Evolutionary conservation across 345 rosid species (phyloP), one percentile per base, ranked within the genome.

Genomic region (Ricinus communis): DNA sequence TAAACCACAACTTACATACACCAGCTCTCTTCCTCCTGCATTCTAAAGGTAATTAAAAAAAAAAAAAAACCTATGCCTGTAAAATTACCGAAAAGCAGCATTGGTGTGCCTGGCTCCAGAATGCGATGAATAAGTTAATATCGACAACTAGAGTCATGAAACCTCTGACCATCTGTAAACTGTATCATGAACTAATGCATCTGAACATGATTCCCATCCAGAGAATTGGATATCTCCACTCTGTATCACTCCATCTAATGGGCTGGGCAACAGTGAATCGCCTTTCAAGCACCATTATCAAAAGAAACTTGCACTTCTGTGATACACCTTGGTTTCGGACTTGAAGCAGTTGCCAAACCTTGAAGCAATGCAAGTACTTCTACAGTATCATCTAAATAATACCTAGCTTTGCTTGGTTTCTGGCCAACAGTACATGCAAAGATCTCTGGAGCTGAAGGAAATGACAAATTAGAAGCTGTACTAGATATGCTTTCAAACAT

Each of bases 371-470:
- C 73, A 28, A 72, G 45, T 8, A 77, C 73, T 3, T 77, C 80
- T 31, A 38, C 49, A 1, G 73, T 72, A 38, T 77, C 76, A 15
- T 77, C 80, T 3, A 77, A 36, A 62, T 77, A 77, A 68, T 77
- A 77, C 68, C 65, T 72, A 41, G 80, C 80, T 47, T 77, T 77
- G 76, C 80, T 77, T 15, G 80, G 80, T 49, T 77, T 77, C 45
- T 72, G 80, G 41, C 80, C 76, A 10, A 77, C 80, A 13, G 80
- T 77, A 62, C 80, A 77, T 18, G 80, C 76, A 49, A 77, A 77
- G 11, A 68, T 62, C 53, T 63, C 76, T 3, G 80, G 80, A 30
- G 41, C 61, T 21, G 69, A 25, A 46, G 58, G 40, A 38, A 60
- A 62, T 62, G 58, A 61, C 12, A 36, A 43, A 67, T 27, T 36